Evolutionary conservation across 129 eudicot genomes (phyloP), one percentile per base, ranked within the genome.

Genomic region (Flaveria brownii): DNA sequence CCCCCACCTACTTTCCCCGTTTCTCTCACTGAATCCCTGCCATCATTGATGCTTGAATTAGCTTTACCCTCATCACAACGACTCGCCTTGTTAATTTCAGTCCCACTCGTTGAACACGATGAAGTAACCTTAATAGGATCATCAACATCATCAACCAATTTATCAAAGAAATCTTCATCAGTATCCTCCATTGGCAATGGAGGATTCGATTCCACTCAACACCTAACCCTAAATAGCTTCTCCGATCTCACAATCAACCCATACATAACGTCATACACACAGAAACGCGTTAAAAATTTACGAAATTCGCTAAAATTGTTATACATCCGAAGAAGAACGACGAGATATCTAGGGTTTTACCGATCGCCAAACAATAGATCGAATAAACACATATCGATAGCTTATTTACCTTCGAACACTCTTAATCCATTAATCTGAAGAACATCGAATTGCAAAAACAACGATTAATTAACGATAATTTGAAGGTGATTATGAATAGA

Each of bases 111-210:
- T 46, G 87, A 61, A n/a, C 80, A 72, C n/a, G 81, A 60, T 1
- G 82, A 73, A 72, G 71, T 67, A 73, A 68, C 82, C 43, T 82
- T 78, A 71, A 66, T 76, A 61, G 62, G 85, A 73, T 80, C 89
- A 51, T 91, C 94, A 81, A 90, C 98, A 70, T 91, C 97, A 75
- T 84, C 85, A 20, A 91, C 97, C 80, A 94, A 81, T 71, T 89
- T 91, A 81, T 94, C 97, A 62, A 94, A 94, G 73, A 91, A 94
- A 85, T 91, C 99, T 78, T 85, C 97, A 72, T 90, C 97, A 63
- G 97, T 85, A 86, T 93, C 98, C 93, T 94, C 99, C 99, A 94
- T 79, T 80, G 68, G 77, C 68, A 87, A 93, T 81, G 89, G 88
- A 90, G 96, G 93, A 85, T 75, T 85, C 41, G 87, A 82, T 71